Evolutionary conservation across 169 alveolate genomes (phyloP).

Genomic region (Plasmodium cynomolgi): DNA sequence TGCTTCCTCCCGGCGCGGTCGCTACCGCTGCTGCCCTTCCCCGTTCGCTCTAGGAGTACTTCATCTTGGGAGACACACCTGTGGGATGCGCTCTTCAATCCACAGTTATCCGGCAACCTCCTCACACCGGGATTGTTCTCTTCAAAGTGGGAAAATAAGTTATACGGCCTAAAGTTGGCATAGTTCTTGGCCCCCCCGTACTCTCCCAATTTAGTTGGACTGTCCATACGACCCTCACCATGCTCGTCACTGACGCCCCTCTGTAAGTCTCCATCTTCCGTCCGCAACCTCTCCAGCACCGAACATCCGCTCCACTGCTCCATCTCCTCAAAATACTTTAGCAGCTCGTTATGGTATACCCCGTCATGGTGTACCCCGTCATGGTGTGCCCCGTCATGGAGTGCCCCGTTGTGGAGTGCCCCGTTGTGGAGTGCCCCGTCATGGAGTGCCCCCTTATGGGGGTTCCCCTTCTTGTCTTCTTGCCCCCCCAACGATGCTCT

Average conservation of each 20-base stretch:
- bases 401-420: not conserved
- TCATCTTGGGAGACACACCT: not conserved
- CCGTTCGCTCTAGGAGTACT: not conserved
- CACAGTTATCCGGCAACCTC: not conserved
- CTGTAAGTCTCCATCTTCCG: not conserved
- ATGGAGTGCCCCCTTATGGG: not conserved
- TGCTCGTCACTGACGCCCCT: not conserved
- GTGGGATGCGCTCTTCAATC: not conserved
- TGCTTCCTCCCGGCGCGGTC: not conserved
- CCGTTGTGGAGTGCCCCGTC: not conserved
- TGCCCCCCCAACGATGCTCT: not conserved
- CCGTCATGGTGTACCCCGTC: not conserved
- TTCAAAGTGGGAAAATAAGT: not conserved
- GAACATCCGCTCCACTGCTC: not conserved
- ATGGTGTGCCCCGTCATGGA: too few species aligned
- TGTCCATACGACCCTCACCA: not conserved
- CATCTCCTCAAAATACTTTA: not conserved
- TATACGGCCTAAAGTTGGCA: not conserved
- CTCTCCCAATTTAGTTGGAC: not conserved
- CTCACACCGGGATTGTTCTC: not conserved
- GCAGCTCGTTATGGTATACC: not conserved
- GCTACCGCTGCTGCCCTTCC: not conserved
- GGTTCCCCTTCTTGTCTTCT: not conserved
- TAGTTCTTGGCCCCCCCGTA: not conserved
- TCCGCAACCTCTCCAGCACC: not conserved